These are phyloP conservation scores for Tubosaeta brunneosetosa DNA, from an alignment of 768 basidiomycete species.

Conservation along the genomic window DNA sequence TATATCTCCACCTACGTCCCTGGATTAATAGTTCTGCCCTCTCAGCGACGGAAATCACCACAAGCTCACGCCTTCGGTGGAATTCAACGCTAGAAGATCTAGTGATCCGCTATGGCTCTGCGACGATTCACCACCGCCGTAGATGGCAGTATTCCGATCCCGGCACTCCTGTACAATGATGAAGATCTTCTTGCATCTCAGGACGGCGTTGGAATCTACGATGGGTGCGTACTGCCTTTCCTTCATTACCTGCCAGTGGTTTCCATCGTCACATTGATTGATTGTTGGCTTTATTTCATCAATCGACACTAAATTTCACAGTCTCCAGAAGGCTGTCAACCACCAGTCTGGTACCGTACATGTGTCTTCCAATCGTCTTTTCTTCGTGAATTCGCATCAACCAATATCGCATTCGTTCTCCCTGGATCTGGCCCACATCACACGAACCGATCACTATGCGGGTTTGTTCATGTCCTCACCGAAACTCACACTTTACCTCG, in stretches of 20 bases:
- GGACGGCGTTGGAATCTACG: slow-evolving; percentile 84
- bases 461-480: slow-evolving; percentile 87
- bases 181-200: slow-evolving; percentile 73
- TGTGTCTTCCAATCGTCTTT: slow-evolving; percentile 78
- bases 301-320: slow-evolving; percentile 37
- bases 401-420: slow-evolving; percentile 57
- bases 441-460: slow-evolving; percentile 81
- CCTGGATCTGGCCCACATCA: slow-evolving; percentile 59
- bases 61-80: slow-evolving; percentile 9
- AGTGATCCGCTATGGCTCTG: slow-evolving; percentile 41
- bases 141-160: slow-evolving; percentile 76
- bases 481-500: slow-evolving; percentile 78
- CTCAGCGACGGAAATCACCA: slow-evolving; percentile 1
- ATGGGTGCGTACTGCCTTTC: slow-evolving; percentile 58
- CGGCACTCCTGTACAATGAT: slow-evolving; percentile 72
- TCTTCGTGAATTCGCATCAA: slow-evolving; percentile 64
- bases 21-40: slow-evolving; percentile 4
- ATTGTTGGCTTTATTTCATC: slow-evolving; percentile 20
- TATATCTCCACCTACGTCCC: slow-evolving; percentile 9
- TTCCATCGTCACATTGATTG: slow-evolving; percentile 17
- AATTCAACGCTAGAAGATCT: slow-evolving; percentile 1
- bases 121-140: slow-evolving; percentile 51
- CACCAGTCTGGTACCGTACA: slow-evolving; percentile 73
- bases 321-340: slow-evolving; percentile 73
- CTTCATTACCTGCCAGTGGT: slow-evolving; percentile 1